Evolutionary conservation across 2,329 filamentous ascomycete species (phyloP).

Genomic region (Aspergillus neoniger): DNA sequence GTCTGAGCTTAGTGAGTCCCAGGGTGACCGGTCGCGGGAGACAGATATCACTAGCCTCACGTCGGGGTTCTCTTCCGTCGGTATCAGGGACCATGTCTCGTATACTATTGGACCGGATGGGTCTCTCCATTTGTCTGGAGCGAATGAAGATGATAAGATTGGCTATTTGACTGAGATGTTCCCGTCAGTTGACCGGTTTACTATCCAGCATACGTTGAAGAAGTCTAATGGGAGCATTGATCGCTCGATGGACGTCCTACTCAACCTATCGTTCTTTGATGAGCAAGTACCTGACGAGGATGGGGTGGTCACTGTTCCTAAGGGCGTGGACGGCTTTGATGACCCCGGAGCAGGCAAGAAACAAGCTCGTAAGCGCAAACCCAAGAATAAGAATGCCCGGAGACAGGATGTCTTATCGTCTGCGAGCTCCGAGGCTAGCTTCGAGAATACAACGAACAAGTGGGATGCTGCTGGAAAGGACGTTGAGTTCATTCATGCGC

Average conservation of each 20-base stretch:
- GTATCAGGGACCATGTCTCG: slow-evolving; percentile 28
- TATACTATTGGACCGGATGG: slow-evolving; percentile 34
- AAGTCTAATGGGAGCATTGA: slow-evolving; percentile 69
- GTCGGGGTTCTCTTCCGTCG: slow-evolving; percentile 46
- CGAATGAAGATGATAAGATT: slow-evolving; percentile 60
- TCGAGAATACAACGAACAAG: slow-evolving; percentile 47
- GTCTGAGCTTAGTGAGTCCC: slow-evolving; percentile 33
- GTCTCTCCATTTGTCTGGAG: slow-evolving; percentile 30
- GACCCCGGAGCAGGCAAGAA: slow-evolving; percentile 50
- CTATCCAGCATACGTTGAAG: slow-evolving; percentile 66
- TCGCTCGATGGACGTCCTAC: slow-evolving; percentile 73
- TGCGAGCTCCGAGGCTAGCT: slow-evolving; percentile 18
- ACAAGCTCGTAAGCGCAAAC: slow-evolving; percentile 48
- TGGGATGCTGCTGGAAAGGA: slow-evolving; percentile 62
- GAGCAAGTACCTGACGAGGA: slow-evolving; percentile 60
- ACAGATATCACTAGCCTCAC: slow-evolving; percentile 55
- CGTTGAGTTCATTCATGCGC: slow-evolving; percentile 61
- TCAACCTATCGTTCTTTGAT: slow-evolving; percentile 77
- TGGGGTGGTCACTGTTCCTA: slow-evolving; percentile 51
- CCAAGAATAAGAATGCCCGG: slow-evolving; percentile 36
- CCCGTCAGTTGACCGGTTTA: slow-evolving; percentile 64
- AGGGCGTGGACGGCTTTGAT: slow-evolving; percentile 82
- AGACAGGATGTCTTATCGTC: slow-evolving; percentile 23
- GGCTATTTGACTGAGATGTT: slow-evolving; percentile 70
- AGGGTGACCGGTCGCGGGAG: slow-evolving; percentile 43